Percentiles rank a stretch among this genome's conserved stretches.
These are phyloP conservation scores for Nevesoporus exiguus DNA, from an alignment of 768 basidiomycete species.

Conservation along the genomic window DNA sequence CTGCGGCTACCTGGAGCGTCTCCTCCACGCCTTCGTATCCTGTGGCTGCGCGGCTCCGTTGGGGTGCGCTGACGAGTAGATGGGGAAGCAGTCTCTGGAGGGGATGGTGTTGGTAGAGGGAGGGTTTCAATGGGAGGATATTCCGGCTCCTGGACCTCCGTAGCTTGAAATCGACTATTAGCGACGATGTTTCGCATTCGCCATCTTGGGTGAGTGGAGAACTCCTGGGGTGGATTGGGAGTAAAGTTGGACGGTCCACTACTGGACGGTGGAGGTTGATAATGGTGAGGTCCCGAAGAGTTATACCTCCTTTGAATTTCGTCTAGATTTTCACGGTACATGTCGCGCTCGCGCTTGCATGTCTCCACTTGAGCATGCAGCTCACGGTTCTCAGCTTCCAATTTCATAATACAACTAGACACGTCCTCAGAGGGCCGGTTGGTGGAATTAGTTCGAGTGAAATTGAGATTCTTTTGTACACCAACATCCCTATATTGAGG, in stretches of 20 bases:
- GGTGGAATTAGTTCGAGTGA: constrained; percentile 14
- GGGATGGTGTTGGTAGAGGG: constrained; percentile 2
- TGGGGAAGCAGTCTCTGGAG: constrained; percentile 4
- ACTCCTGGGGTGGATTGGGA: not conserved
- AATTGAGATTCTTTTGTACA: constrained; percentile 25
- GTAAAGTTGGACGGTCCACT: constrained; percentile 1
- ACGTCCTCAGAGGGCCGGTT: constrained; percentile 1
- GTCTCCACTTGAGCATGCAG: constrained; percentile 9
- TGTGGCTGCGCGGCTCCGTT: constrained; percentile 6
- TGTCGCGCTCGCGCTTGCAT: constrained; percentile 6
- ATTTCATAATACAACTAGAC: constrained; percentile 14
- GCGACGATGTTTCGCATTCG: not conserved
- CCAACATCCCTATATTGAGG: constrained; percentile 17
- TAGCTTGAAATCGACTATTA: not conserved
- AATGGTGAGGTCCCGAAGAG: not conserved
- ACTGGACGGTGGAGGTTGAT: not conserved
- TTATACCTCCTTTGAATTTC: constrained; percentile 14
- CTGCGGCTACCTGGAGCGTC: not conserved
- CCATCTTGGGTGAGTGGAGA: constrained; percentile 19
- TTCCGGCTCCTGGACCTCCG: constrained; percentile 3
- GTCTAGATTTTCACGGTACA: constrained; percentile 5
- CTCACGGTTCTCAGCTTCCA: constrained; percentile 16
- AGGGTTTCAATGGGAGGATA: constrained; percentile 19
- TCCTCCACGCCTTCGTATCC: not conserved
- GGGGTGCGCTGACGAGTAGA: constrained; percentile 6